Evolutionary conservation across 768 basidiomycete genomes (phyloP).

Genomic region (Leccinum fibrillosum): DNA sequence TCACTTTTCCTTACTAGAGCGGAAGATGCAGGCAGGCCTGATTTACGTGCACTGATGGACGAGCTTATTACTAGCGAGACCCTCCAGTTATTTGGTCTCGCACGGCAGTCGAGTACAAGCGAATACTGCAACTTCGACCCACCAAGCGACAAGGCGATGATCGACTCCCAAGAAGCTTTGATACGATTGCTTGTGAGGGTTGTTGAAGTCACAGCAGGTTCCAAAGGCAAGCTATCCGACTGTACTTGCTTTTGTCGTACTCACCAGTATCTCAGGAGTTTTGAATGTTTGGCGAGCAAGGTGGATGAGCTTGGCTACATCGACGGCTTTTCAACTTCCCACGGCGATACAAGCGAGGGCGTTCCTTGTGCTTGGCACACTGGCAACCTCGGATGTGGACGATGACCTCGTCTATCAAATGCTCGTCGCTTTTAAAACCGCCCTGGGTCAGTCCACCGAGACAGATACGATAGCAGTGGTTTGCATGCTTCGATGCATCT

Average conservation of each 20-base stretch:
- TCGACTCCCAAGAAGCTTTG: slow-evolving; percentile 68
- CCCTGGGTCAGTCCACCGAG: slow-evolving; percentile 64
- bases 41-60: slow-evolving; percentile 60
- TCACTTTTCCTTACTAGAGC: slow-evolving; percentile 59
- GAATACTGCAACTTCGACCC: slow-evolving; percentile 64
- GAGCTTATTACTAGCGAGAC: slow-evolving; percentile 54
- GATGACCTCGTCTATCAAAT: slow-evolving; percentile 94
- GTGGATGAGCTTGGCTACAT: slow-evolving; percentile 88
- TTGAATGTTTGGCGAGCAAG: slow-evolving; percentile 89
- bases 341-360: slow-evolving; percentile 86
- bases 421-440: slow-evolving; percentile 78
- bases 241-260: background rate
- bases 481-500: slow-evolving; percentile 87
- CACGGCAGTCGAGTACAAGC: slow-evolving; percentile 57
- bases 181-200: slow-evolving; percentile 60
- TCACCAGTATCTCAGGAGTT: slow-evolving; percentile 46
- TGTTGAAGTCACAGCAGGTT: slow-evolving; percentile 62
- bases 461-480: slow-evolving; percentile 69
- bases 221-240: slow-evolving; percentile 50
- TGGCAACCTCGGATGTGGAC: slow-evolving; percentile 83
- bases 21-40: slow-evolving; percentile 57
- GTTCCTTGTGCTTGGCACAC: slow-evolving; percentile 77
- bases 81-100: slow-evolving; percentile 72
- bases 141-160: slow-evolving; percentile 46
- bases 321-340: slow-evolving; percentile 87